phyloP scores from a whole-genome alignment of 805 yeast genomes.

The Clavispora vitiphila region DNA sequence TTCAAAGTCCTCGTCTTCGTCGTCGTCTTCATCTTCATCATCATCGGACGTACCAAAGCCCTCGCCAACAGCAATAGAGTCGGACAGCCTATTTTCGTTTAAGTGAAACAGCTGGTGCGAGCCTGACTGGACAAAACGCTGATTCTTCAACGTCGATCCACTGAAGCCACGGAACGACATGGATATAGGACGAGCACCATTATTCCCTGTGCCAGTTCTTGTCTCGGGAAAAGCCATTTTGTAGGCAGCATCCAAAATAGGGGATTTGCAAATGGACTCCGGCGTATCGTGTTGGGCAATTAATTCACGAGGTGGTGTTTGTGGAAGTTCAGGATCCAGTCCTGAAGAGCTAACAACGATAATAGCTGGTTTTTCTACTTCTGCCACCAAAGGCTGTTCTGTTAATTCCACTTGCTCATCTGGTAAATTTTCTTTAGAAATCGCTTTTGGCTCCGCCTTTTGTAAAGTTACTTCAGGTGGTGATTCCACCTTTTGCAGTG shows the following conservation, averaged over 20 bases:
- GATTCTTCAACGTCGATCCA: slow-evolving; percentile 45
- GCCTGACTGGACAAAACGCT: slow-evolving; percentile 18
- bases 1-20: slow-evolving; percentile 14
- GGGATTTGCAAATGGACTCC: background rate
- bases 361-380: background rate
- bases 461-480: background rate
- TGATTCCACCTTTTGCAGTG: too few species aligned
- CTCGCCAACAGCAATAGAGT: slow-evolving; percentile 31
- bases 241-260: slow-evolving; percentile 7
- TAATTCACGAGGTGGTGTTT: background rate
- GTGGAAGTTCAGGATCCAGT: background rate
- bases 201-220: background rate
- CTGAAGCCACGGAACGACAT: slow-evolving; percentile 60
- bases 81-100: slow-evolving; percentile 23
- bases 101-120: slow-evolving; percentile 40
- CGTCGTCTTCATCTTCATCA: slow-evolving; percentile 19
- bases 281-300: background rate
- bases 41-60: slow-evolving; percentile 31
- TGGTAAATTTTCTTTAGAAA: background rate
- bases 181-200: slow-evolving; percentile 34
- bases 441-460: background rate
- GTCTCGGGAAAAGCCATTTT: slow-evolving; percentile 8
- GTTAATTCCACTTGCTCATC: background rate
- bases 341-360: background rate
- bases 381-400: background rate